Percentiles rank a stretch among this genome's conserved stretches.
Evolutionary conservation across 306 rosid species (phyloP).

Genomic region (Vigna unguiculata): DNA sequence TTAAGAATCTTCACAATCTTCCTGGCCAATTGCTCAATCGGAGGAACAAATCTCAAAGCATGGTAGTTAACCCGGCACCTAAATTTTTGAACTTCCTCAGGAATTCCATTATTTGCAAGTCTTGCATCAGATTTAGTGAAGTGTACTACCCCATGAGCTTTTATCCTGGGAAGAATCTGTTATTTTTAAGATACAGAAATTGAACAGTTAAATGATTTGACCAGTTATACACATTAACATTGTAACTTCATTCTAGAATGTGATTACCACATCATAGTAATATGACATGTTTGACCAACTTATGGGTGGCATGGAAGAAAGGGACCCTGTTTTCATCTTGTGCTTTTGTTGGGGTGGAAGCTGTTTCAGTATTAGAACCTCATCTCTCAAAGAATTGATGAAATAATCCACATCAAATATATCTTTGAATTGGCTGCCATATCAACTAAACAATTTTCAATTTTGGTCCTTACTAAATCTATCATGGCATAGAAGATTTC

Average conservation of each 20-base stretch:
- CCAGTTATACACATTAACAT: conserved; percentile 2
- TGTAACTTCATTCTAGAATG: not conserved
- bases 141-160: conserved; percentile 64
- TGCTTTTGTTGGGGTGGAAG: conserved; percentile 64
- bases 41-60: conserved; percentile 67
- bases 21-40: conserved; percentile 62
- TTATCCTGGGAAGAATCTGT: conserved; percentile 76
- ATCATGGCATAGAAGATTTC: too few relatives aligned
- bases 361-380: conserved; percentile 67
- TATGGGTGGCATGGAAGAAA: conserved; percentile 75
- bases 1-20: conserved; percentile 67
- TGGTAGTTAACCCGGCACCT: conserved; percentile 74
- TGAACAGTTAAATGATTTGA: not conserved
- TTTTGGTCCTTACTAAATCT: too few relatives aligned
- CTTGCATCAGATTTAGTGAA: conserved; percentile 81
- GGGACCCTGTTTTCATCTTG: conserved; percentile 50
- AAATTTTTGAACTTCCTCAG: conserved; percentile 71
- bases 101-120: conserved; percentile 72
- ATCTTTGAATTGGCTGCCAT: conserved; percentile 61
- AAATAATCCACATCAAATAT: conserved; percentile 76
- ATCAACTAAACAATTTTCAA: too few relatives aligned
- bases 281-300: conserved; percentile 90
- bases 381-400: conserved; percentile 67
- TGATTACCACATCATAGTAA: conserved; percentile 63
- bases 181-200: not conserved